These are phyloP conservation scores for Kalmusia sp. DNA, from an alignment of 2,329 filamentous ascomycete genomes.

Conservation along the genomic window DNA sequence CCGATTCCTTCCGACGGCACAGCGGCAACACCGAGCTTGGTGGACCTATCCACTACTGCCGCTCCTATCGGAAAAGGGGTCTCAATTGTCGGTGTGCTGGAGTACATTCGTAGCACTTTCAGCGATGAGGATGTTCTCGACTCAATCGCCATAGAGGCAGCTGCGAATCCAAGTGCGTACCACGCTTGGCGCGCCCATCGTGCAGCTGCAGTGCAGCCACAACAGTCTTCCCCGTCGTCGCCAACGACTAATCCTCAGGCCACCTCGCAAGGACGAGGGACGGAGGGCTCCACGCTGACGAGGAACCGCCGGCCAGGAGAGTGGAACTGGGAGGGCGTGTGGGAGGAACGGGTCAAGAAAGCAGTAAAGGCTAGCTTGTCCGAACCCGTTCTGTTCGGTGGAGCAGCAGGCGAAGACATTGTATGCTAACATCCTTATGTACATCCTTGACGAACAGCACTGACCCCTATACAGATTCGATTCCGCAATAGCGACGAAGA, in stretches of 20 bases:
- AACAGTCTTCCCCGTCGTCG: constrained; percentile 23
- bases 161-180: constrained; percentile 91
- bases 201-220: constrained; percentile 45
- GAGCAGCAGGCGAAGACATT: constrained; percentile 70
- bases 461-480: constrained; percentile 41
- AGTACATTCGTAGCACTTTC: constrained; percentile 84
- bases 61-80: constrained; percentile 17
- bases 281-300: constrained; percentile 43
- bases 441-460: neutral
- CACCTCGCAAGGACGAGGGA: constrained; percentile 14
- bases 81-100: constrained; percentile 65
- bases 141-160: constrained; percentile 77
- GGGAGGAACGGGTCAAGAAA: constrained; percentile 86
- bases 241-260: constrained; percentile 33
- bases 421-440: constrained; percentile 52
- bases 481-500: constrained; percentile 46
- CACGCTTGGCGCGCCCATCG: constrained; percentile 87
- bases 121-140: constrained; percentile 80
- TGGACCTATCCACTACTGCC: constrained; percentile 14
- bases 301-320: constrained; percentile 73
- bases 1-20: constrained; percentile 21
- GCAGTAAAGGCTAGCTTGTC: constrained; percentile 79
- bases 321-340: constrained; percentile 98
- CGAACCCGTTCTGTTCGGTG: constrained; percentile 80
- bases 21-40: constrained; percentile 12